Conservation (phyloP, 257 asterid genomes). For the Solanum virginianum region DNA sequence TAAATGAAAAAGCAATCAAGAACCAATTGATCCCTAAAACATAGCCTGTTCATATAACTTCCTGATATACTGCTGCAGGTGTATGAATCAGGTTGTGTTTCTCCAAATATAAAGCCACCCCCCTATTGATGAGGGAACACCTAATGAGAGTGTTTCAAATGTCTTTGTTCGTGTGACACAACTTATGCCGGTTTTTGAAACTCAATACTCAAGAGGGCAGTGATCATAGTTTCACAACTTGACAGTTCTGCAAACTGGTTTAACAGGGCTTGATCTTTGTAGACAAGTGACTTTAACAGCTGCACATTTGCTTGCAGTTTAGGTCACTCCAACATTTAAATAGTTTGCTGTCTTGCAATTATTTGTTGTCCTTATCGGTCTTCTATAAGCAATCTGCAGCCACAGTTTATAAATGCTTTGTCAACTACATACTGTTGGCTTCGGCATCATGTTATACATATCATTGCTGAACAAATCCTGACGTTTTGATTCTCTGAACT, state of each 20-base stretch:
- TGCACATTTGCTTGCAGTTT: neutral
- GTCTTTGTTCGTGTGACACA: constrained; percentile 94
- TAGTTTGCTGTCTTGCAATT: neutral
- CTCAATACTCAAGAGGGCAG: constrained; percentile 60
- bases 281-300: constrained; percentile 29
- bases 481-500: neutral
- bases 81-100: constrained; percentile 65
- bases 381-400: constrained; percentile 65
- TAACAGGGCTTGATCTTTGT: constrained; percentile 69
- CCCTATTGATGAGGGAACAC: constrained; percentile 78
- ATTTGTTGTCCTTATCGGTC: neutral
- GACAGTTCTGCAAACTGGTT: constrained; percentile 72
- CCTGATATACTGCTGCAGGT: constrained; percentile 26
- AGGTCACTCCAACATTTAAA: neutral
- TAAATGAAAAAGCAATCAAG: no score
- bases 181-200: constrained; percentile 89
- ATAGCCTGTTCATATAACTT: neutral
- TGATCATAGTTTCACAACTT: constrained; percentile 70
- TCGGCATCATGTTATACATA: no score
- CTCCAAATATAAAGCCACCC: constrained; percentile 70
- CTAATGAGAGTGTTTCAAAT: constrained; percentile 79
- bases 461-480: neutral
- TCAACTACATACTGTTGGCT: neutral
- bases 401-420: constrained; percentile 54
- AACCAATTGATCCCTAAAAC: neutral